Base-by-base conservation (phyloP, 495 filamentous ascomycete genomes). In the Penicillium cataractarum region DNA sequence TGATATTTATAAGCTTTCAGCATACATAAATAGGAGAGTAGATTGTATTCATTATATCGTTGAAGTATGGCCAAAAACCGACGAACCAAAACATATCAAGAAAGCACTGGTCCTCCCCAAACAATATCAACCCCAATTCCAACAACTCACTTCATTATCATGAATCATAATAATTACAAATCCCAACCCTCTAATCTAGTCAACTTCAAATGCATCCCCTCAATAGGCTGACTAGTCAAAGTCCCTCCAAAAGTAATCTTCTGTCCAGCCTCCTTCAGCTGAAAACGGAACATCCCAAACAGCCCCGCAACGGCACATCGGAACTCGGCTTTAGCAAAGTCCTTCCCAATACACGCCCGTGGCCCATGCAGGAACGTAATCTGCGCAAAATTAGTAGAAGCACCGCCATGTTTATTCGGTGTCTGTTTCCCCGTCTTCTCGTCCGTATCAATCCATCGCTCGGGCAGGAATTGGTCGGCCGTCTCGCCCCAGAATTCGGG, bases 121-220 rank as follows among this genome's bases (percentile, higher is more conserved):
- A 4, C 24, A 51, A 19, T 27, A 51, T 17, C 49, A 39, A 15
- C 26, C 22, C 31, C 29, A 33, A 61, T 55, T n/a, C 26, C 27
- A 35, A 37, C 19, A 32, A 0, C 35, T 12, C 13, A 39, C 35
- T 39, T 15, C 3, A 2, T 37, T 13, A 15, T 17, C 13, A 39
- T 7, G 4, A 39, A 39, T n/a, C n/a, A n/a, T 15, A 46, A 53
- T 17, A 13, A 9, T 21, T 50, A 50, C 46, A 61, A 57, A 32
- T 70, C 89, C 89, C 87, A 91, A 2, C 83, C 87, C 32, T 85
- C 82, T 37, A 92, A 65, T 29, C 81, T 71, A 62, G 71, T 86
- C 67, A 86, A 77, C 71, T 76, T 82, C 57, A 90, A 75, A 70
- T 82, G 78, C 80, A 92, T 73, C 5, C 89, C 90, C 33, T 83